These are phyloP conservation scores for Schizothecium vesticola DNA, from an alignment of 495 filamentous ascomycete genomes.

Conservation along the genomic window DNA sequence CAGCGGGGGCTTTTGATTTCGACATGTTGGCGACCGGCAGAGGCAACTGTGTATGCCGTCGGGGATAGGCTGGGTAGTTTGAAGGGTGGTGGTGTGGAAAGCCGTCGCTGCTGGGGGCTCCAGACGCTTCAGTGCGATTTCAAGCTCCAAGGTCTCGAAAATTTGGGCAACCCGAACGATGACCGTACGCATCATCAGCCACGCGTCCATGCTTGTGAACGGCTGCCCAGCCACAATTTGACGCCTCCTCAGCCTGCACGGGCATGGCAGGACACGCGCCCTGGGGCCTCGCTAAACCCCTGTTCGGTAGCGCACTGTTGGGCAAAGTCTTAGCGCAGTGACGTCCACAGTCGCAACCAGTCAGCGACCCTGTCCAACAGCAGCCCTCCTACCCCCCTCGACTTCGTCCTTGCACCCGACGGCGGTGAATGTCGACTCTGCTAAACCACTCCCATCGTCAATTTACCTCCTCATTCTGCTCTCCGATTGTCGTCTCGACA, in stretches of 20 bases:
- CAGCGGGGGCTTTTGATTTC: constrained; percentile 50
- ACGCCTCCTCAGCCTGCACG: neutral
- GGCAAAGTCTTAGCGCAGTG: constrained; percentile 3
- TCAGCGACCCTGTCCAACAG: constrained; percentile 5
- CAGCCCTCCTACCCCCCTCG: constrained; percentile 1
- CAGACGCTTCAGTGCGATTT: neutral
- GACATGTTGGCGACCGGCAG: constrained; percentile 58
- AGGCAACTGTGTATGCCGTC: neutral
- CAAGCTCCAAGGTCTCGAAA: neutral
- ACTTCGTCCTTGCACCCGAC: constrained; percentile 10
- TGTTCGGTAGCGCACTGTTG: constrained; percentile 2
- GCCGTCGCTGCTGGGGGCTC: neutral
- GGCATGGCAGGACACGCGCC: neutral
- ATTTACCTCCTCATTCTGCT: neutral
- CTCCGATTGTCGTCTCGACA: neutral
- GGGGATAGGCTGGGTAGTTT: neutral
- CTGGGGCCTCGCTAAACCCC: constrained; percentile 6
- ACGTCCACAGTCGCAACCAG: constrained; percentile 15
- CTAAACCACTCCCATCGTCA: neutral
- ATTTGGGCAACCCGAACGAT: neutral
- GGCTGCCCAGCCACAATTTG: neutral
- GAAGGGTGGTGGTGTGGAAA: neutral
- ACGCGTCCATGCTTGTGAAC: neutral
- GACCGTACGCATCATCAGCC: neutral
- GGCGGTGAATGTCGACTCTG: constrained; percentile 21